Evolutionary conservation across 1,284 basidiomycete species (phyloP).

Genomic region (Sphaerobolus stellatus): DNA sequence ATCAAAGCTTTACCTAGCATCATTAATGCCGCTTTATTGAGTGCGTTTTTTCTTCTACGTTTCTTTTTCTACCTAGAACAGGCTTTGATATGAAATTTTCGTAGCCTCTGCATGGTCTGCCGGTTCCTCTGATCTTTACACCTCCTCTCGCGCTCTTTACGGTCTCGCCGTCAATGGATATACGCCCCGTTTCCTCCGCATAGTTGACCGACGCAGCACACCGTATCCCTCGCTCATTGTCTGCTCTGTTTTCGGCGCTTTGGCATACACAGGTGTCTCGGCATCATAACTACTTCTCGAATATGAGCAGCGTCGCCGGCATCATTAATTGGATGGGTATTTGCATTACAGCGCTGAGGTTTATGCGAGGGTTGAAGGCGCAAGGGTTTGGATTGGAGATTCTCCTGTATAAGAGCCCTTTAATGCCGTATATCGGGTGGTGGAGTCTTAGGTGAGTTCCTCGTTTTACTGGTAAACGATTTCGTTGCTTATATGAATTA

Average conservation of each 20-base stretch:
- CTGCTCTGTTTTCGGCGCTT: background rate
- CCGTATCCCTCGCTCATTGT: background rate
- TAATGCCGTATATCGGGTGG: background rate
- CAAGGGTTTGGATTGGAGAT: background rate
- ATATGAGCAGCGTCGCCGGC: background rate
- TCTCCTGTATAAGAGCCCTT: background rate
- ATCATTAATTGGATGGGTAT: background rate
- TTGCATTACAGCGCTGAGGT: background rate
- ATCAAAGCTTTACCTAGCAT: conserved; percentile 71
- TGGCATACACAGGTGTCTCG: background rate
- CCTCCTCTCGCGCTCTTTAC: conserved; percentile 51
- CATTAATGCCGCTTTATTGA: conserved; percentile 50
- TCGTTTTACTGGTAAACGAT: conserved; percentile 16
- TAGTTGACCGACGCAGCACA: background rate
- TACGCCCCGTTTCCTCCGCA: conserved; percentile 31
- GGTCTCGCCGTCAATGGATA: conserved; percentile 51
- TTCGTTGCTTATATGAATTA: too few relatives aligned
- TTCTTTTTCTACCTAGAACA: conserved; percentile 37
- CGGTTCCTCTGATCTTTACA: conserved; percentile 79
- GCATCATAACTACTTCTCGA: background rate
- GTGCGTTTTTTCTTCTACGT: background rate
- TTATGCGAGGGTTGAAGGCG: background rate
- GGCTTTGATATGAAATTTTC: conserved; percentile 35
- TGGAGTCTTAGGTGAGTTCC: conserved; percentile 17
- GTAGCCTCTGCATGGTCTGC: conserved; percentile 81